Evolutionary conservation across 2,329 filamentous ascomycete genomes (phyloP).

Genomic region (Rosellinia necatrix): DNA sequence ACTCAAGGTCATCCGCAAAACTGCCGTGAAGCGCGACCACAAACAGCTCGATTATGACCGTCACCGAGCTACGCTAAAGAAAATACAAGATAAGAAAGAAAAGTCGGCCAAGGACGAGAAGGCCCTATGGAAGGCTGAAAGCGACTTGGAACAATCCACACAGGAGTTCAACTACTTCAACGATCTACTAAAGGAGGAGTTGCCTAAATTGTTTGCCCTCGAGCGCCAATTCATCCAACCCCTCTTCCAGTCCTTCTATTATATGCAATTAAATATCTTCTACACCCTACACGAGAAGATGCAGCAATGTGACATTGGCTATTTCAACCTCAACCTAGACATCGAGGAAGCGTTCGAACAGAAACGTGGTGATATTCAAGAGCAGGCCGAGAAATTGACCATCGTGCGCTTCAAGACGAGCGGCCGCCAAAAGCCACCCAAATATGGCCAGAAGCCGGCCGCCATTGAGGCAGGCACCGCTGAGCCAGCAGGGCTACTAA

Average conservation of each 20-base stretch:
- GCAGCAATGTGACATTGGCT: slow-evolving; percentile 96
- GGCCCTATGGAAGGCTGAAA: slow-evolving; percentile 93
- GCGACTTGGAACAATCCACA: slow-evolving; percentile 85
- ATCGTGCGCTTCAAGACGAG: slow-evolving; percentile 94
- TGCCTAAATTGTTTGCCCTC: slow-evolving; percentile 86
- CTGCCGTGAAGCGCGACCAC: slow-evolving; percentile 87
- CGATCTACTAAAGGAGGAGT: slow-evolving; percentile 91
- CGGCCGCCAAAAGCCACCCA: slow-evolving; percentile 66
- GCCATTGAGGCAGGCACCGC: slow-evolving; percentile 37
- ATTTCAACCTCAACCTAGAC: slow-evolving; percentile 90
- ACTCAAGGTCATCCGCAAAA: slow-evolving; percentile 93
- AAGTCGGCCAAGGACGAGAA: slow-evolving; percentile 97
- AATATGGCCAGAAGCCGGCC: slow-evolving; percentile 60
- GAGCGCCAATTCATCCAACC: slow-evolving; percentile 96
- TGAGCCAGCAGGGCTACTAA: slow-evolving; percentile 51
- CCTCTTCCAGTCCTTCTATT: slow-evolving; percentile 98
- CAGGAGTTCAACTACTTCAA: slow-evolving; percentile 99
- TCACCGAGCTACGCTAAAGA: slow-evolving; percentile 81
- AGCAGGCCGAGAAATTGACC: slow-evolving; percentile 78
- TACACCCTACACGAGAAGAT: slow-evolving; percentile 98
- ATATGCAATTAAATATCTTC: slow-evolving; percentile 99
- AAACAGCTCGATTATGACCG: slow-evolving; percentile 97
- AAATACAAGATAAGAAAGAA: slow-evolving; percentile 96
- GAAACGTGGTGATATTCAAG: slow-evolving; percentile 87
- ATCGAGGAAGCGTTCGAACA: slow-evolving; percentile 88